Evolutionary conservation across 2,329 filamentous ascomycete genomes (phyloP), one percentile per base, ranked within the genome.

Genomic region (Penicillium sp.): DNA sequence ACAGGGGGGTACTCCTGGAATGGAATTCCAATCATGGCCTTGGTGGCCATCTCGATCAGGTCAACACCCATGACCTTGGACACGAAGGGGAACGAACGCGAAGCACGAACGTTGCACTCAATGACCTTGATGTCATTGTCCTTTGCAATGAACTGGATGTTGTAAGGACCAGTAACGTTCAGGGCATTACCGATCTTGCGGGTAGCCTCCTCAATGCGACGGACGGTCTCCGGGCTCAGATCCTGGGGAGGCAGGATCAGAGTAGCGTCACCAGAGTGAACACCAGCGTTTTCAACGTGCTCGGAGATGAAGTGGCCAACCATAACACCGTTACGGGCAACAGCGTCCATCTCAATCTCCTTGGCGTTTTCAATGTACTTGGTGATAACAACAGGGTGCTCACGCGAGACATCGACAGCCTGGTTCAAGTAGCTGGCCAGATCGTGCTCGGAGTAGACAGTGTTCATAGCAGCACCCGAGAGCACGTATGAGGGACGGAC

Each of bases 71-170:
- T 97, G 66, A 96, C 91, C 82, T 99, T 99, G 64, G 93, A 97
- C 17, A 97, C 93, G 72, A 99, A 99, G 61, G 94, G 94, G 83
- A 97, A 97, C 0, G 93, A 97, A 64, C 94, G 86, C 46, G 94
- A 97, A 17, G 94, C 94, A 62, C 94, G 89, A 60, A 97, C 94
- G 71, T 99, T 99, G 79, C 94, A 97, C 80, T 99, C 94, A 64
- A 99, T 99, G 65, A 99, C 94, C 82, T 97, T 97, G 82, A 99
- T 97, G 66, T 97, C 93, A 74, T 97, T 97, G 75, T 97, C 93
- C 81, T 97, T 97, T 69, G 94, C 94, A 70, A 99, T 99, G 80
- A 99, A 97, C 75, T 99, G 94, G 63, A 99, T 99, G 79, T 99
- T 99, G 84, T 89, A 97, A 23, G 94, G 94, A 50, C 94, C 94